These are phyloP conservation scores for Komagataella pastoris DNA, from an alignment of 805 yeast species.

Conservation along the genomic window DNA sequence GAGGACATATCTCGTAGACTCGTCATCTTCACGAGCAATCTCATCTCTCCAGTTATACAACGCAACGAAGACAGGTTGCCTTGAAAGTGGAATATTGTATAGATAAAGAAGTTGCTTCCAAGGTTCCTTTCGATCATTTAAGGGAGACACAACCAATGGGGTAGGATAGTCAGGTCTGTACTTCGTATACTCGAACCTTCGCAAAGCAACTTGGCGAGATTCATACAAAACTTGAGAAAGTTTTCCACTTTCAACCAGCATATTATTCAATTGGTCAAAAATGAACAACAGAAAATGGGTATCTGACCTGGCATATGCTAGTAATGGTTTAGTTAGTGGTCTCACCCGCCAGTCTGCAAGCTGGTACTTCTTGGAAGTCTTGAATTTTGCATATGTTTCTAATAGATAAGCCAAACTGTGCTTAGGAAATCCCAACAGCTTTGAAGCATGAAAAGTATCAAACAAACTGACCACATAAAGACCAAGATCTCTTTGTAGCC, in stretches of 20 bases:
- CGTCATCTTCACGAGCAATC: conserved; percentile 67
- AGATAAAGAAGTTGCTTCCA: conserved; percentile 52
- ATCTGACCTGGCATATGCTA: conserved; percentile 84
- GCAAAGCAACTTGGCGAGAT: conserved; percentile 66
- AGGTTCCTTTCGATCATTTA: conserved; percentile 43
- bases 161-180: conserved; percentile 32
- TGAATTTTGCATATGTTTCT: conserved; percentile 69
- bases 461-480: conserved; percentile 78
- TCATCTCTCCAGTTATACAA: conserved; percentile 77
- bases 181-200: conserved; percentile 71
- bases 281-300: conserved; percentile 83
- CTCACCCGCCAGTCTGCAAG: conserved; percentile 93
- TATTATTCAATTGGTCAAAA: conserved; percentile 59
- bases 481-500: conserved; percentile 95
- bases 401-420: conserved; percentile 76
- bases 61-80: conserved; percentile 39
- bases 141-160: conserved; percentile 30
- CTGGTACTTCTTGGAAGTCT: conserved; percentile 89
- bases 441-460: conserved; percentile 88
- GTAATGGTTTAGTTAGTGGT: conserved; percentile 68
- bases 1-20: conserved; percentile 73
- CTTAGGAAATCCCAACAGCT: conserved; percentile 64
- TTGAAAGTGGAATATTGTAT: conserved; percentile 45
- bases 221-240: conserved; percentile 53
- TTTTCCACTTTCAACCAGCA: conserved; percentile 34